Conservation (phyloP, 257 asterid species). For the Scutellaria galericulata region DNA sequence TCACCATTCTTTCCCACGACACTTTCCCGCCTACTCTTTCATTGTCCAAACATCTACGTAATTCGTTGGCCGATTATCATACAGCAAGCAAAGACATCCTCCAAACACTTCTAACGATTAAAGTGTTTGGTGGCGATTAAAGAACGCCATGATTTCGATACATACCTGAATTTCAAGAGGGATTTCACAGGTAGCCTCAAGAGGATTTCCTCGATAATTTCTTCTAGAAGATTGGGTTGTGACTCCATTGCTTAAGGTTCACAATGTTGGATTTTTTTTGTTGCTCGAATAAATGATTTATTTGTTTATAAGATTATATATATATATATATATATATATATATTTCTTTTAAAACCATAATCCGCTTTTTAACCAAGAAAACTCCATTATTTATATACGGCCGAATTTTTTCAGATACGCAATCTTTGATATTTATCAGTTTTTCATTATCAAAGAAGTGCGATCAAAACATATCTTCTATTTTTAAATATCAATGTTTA, state of each 20-base stretch:
- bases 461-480: too few species aligned
- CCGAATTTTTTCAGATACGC: too few species aligned
- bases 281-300: too few species aligned
- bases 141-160: slow-evolving; percentile 51
- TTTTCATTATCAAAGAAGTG: too few species aligned
- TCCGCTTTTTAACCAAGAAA: too few species aligned
- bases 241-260: background rate
- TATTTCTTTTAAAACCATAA: too few species aligned
- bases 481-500: too few species aligned
- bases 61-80: background rate
- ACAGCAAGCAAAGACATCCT: slow-evolving; percentile 50
- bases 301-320: too few species aligned
- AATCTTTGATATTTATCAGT: too few species aligned
- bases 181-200: background rate
- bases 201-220: background rate
- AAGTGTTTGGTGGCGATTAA: background rate
- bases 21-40: slow-evolving; percentile 58
- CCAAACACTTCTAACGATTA: slow-evolving; percentile 40
- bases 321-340: too few species aligned
- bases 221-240: background rate
- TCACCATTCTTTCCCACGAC: slow-evolving; percentile 48
- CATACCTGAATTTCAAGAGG: slow-evolving; percentile 31
- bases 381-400: too few species aligned
- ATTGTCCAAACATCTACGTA: slow-evolving; percentile 53
- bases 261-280: slow-evolving; percentile 1